Evolutionary conservation across 2,329 filamentous ascomycete species (phyloP).

Genomic region (Talaromyces atroroseus): DNA sequence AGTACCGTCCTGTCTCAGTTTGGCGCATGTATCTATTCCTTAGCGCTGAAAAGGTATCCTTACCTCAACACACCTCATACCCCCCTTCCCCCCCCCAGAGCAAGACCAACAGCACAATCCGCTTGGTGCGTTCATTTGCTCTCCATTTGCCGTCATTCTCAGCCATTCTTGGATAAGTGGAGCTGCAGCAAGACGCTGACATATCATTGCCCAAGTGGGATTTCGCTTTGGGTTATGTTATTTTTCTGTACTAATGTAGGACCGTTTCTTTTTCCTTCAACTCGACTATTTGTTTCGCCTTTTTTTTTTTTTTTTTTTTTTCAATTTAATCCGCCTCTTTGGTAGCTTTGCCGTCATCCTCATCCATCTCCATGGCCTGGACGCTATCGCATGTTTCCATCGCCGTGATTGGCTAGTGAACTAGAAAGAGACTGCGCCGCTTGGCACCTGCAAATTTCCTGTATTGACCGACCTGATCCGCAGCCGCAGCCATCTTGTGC

Average conservation of each 20-base stretch:
- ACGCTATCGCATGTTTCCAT: neutral
- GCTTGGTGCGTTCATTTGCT: neutral
- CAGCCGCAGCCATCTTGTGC: slow-evolving; percentile 2
- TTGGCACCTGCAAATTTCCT: slow-evolving; percentile 4
- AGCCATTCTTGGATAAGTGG: neutral
- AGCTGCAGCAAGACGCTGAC: slow-evolving; percentile 1
- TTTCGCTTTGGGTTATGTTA: neutral
- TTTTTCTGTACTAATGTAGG: slow-evolving; percentile 2
- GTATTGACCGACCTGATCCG: slow-evolving; percentile 7
- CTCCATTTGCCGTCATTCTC: neutral
- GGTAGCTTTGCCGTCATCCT: neutral
- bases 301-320: too few species aligned
- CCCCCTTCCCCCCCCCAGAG: too few species aligned
- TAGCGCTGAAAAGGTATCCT: neutral
- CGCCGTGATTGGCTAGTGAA: neutral
- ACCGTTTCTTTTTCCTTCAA: slow-evolving; percentile 9
- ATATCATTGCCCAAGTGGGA: slow-evolving; percentile 6
- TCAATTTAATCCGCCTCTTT: slow-evolving; percentile 1
- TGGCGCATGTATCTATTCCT: neutral
- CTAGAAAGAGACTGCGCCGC: neutral
- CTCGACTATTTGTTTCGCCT: neutral
- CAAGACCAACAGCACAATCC: neutral
- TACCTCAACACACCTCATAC: too few species aligned
- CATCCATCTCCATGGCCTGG: neutral
- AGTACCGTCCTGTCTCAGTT: neutral